Conservation (phyloP, 352 stramenopile species). For the Phytophthora pini region DNA sequence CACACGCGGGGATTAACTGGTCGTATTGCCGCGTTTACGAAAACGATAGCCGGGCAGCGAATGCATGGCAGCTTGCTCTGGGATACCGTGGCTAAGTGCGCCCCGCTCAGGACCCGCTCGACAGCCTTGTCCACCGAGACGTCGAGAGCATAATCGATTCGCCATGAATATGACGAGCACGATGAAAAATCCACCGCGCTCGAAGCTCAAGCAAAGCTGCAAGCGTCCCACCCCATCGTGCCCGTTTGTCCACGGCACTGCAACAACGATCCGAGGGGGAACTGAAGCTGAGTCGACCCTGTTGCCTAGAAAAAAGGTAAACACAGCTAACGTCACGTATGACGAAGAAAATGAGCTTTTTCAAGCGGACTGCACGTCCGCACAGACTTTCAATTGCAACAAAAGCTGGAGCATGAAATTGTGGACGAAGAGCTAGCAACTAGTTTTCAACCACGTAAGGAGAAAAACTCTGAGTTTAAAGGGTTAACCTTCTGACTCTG, state of each 20-base stretch:
- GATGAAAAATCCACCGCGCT: slow-evolving; percentile 13
- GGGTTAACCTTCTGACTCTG: too few relatives aligned
- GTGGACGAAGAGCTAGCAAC: too few relatives aligned
- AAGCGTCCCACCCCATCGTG: not conserved
- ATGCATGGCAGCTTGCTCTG: not conserved
- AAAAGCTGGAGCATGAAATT: too few relatives aligned
- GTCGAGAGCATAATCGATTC: slow-evolving; percentile 17
- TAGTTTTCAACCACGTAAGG: too few relatives aligned
- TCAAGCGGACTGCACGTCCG: too few relatives aligned
- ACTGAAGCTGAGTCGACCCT: not conserved
- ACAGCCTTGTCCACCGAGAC: slow-evolving; percentile 21
- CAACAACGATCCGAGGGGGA: slow-evolving; percentile 2
- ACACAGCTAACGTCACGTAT: too few relatives aligned
- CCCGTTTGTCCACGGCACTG: slow-evolving; percentile 4
- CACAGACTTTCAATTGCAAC: too few relatives aligned
- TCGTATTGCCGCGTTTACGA: not conserved
- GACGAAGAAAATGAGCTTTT: too few relatives aligned
- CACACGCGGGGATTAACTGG: not conserved
- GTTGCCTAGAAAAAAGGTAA: not conserved
- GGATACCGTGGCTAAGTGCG: not conserved
- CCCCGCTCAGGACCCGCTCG: slow-evolving; percentile 13
- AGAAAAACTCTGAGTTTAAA: too few relatives aligned
- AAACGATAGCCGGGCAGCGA: slow-evolving; percentile 9
- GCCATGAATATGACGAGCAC: slow-evolving; percentile 9
- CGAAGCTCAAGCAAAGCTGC: too few relatives aligned